Evolutionary conservation across 176 grass and related monocot species (phyloP).

Genomic region (Bolboschoenus planiculmis): DNA sequence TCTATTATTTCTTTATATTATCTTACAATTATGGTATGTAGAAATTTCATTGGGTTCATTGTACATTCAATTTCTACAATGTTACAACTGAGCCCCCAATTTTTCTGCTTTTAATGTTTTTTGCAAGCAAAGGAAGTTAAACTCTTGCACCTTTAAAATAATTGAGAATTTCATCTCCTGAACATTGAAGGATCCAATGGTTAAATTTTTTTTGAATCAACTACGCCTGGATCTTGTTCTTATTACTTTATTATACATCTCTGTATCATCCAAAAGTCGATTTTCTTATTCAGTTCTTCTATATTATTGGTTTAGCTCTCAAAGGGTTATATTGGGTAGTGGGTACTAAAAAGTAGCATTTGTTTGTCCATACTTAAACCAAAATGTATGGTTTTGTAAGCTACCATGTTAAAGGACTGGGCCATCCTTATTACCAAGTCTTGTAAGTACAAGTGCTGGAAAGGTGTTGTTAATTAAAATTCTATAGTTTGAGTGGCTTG

Average conservation of each 20-base stretch:
- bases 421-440: not conserved
- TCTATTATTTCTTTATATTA: not conserved
- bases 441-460: not conserved
- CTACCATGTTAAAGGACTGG: not conserved
- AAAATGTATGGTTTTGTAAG: slow-evolving; percentile 1
- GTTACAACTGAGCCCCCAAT: not conserved
- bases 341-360: not conserved
- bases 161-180: not conserved
- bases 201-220: not conserved
- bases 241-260: not conserved
- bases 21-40: not conserved
- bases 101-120: not conserved
- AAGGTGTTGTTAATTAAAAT: not conserved
- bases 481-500: not conserved
- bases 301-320: not conserved
- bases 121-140: not conserved
- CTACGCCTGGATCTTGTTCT: not conserved
- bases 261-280: not conserved
- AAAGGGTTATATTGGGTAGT: not conserved
- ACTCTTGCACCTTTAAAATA: not conserved
- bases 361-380: not conserved
- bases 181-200: not conserved
- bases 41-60: not conserved
- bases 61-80: not conserved
- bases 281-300: not conserved